These are phyloP conservation scores for Penicillium sp. DNA, from an alignment of 2,329 filamentous ascomycete genomes.

Conservation along the genomic window DNA sequence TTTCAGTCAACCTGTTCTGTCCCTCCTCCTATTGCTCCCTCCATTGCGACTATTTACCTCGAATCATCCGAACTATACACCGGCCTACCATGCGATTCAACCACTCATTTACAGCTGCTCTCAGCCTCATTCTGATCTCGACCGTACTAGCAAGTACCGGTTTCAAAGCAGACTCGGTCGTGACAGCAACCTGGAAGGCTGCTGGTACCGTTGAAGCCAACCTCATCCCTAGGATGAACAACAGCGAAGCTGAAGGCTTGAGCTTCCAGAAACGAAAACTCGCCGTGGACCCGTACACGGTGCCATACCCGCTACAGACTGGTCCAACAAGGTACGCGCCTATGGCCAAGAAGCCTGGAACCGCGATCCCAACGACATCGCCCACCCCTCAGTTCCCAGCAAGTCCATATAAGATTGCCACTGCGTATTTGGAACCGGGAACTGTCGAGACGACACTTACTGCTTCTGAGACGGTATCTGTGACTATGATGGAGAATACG, in stretches of 20 bases:
- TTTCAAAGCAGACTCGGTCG: slow-evolving; percentile 54
- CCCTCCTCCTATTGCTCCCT: not conserved
- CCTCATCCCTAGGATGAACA: not conserved
- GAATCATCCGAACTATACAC: slow-evolving; percentile 2
- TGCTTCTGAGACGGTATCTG: slow-evolving; percentile 55
- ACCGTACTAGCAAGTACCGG: slow-evolving; percentile 57
- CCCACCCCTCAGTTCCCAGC: slow-evolving; percentile 58
- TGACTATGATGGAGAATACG: slow-evolving; percentile 61
- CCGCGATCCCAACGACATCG: slow-evolving; percentile 60
- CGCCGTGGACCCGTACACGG: slow-evolving; percentile 35
- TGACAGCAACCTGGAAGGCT: slow-evolving; percentile 64
- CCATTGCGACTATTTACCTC: not conserved
- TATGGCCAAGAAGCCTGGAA: slow-evolving; percentile 63
- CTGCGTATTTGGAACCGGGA: slow-evolving; percentile 52
- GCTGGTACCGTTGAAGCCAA: slow-evolving; percentile 53
- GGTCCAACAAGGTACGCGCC: slow-evolving; percentile 65
- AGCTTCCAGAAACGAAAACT: slow-evolving; percentile 35
- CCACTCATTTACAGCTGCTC: slow-evolving; percentile 30
- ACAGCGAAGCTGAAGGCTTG: slow-evolving; percentile 20
- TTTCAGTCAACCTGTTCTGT: not conserved
- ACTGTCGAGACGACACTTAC: slow-evolving; percentile 57
- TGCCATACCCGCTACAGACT: slow-evolving; percentile 60
- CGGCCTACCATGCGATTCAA: slow-evolving; percentile 34
- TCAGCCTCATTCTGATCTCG: slow-evolving; percentile 45
- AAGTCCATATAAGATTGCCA: slow-evolving; percentile 59